phyloP scores from a whole-genome alignment of 2,329 filamentous ascomycete species.

The Exserohilum rostratum region DNA sequence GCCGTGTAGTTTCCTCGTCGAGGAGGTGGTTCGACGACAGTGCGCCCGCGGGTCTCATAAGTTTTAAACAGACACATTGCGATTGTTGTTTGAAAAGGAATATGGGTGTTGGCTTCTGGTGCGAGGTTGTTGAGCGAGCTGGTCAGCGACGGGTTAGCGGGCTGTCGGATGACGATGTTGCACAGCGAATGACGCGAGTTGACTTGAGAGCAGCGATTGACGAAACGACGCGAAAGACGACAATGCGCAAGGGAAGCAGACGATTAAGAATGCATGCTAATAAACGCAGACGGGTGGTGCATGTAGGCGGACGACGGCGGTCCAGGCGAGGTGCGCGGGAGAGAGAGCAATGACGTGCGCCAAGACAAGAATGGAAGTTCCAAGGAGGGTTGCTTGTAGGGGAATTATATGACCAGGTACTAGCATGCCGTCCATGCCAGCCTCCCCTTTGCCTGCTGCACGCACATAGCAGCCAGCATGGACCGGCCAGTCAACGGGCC shows the following conservation, averaged over 20 bases:
- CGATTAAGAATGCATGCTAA: neutral
- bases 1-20: conserved; percentile 41
- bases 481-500: too few species aligned
- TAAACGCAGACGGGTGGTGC: too few species aligned
- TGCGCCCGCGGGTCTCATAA: conserved; percentile 33
- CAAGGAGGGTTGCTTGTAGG: conserved; percentile 13
- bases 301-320: neutral
- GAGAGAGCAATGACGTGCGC: conserved; percentile 16
- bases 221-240: too few species aligned
- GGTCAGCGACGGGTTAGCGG: neutral
- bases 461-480: too few species aligned
- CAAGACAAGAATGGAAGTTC: conserved; percentile 12
- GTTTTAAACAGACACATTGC: conserved; percentile 45
- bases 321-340: neutral
- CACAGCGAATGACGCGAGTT: neutral
- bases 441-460: neutral
- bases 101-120: neutral
- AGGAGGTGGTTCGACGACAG: conserved; percentile 40
- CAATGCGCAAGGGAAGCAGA: too few species aligned
- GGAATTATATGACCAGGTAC: neutral
- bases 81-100: neutral
- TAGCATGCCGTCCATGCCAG: too few species aligned
- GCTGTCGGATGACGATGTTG: conserved; percentile 6
- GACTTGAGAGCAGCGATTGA: neutral
- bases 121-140: neutral